Conservation (phyloP, 2,329 filamentous ascomycete species). For the Stachybotrys chartarum region DNA sequence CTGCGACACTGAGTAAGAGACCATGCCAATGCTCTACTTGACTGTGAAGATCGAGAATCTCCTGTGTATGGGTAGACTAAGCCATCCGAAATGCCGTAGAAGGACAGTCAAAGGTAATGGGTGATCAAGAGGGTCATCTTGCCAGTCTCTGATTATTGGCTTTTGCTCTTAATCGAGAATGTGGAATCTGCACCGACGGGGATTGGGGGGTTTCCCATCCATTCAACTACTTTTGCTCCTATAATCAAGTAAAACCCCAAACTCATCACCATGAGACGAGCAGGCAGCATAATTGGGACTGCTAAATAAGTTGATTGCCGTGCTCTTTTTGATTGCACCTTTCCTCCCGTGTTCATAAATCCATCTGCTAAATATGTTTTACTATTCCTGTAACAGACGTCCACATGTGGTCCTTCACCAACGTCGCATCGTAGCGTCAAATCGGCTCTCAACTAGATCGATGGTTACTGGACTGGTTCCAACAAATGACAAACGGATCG, state of each 20-base stretch:
- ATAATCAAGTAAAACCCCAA: background rate
- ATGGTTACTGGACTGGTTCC: background rate
- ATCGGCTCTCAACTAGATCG: background rate
- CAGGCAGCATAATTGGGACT: background rate
- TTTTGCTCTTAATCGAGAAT: too few relatives aligned
- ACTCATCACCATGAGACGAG: background rate
- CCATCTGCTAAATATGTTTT: too few relatives aligned
- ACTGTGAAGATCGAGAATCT: too few relatives aligned
- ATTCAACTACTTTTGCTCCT: background rate
- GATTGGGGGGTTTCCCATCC: background rate
- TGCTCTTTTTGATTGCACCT: background rate
- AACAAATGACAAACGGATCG: background rate
- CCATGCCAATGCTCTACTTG: too few relatives aligned
- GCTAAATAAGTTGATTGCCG: background rate
- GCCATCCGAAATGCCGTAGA: too few relatives aligned
- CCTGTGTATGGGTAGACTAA: too few relatives aligned
- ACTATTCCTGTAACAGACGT: too few relatives aligned
- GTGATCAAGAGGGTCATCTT: too few relatives aligned
- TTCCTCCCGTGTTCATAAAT: background rate
- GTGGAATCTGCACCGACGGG: background rate
- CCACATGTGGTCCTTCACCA: background rate
- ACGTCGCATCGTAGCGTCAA: background rate
- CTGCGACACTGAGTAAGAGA: too few relatives aligned
- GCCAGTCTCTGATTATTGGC: too few relatives aligned
- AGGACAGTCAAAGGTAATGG: too few relatives aligned